Base-by-base conservation (phyloP, 768 basidiomycete species). In the Suillus discolor region DNA sequence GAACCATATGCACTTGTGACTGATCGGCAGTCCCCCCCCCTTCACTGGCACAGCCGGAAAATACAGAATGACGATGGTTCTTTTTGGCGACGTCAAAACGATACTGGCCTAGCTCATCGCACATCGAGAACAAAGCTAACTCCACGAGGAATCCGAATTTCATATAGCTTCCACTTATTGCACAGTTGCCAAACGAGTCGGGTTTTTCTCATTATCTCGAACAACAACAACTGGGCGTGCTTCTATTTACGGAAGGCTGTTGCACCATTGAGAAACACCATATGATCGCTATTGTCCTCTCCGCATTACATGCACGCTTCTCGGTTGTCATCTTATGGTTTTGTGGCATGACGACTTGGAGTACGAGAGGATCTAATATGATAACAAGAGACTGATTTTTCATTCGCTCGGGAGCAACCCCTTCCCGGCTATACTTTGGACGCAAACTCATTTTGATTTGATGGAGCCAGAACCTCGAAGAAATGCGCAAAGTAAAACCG, bases 301-400 rank as follows among this genome's bases (percentile, higher is more conserved):
- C 54, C 54, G 54, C 34, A 34, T 55, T 55, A 55, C 54, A n/a
- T n/a, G 54, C 54, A 55, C 20, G 54, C 31, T 36, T 36, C 54
- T 34, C 31, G 31, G 28, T 18, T 20, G 51, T 53, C 28, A 34
- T 12, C 31, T n/a, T 55, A 11, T 18, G 28, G 54, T n/a, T 36
- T 34, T 34, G 54, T 55, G 34, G 20, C 54, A 55, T 36, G 34
- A n/a, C 54, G 34, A 55, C 20, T 36, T n/a, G 36, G 6, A n/a
- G 20, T 55, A 34, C 54, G 31, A 55, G 54, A 55, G 5, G 31
- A 55, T 55, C 31, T 20, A 2, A 34, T 12, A 12, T 12, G 20
- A 34, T 34, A 13, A 12, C 20, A 11, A 31, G 8, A 31, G 6
- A 31, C 53, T 2, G 18, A 3, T 34, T 34, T 55, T 55, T 13